phyloP scores from a whole-genome alignment of 2,329 filamentous ascomycete species.

The Orbilia javanica region DNA sequence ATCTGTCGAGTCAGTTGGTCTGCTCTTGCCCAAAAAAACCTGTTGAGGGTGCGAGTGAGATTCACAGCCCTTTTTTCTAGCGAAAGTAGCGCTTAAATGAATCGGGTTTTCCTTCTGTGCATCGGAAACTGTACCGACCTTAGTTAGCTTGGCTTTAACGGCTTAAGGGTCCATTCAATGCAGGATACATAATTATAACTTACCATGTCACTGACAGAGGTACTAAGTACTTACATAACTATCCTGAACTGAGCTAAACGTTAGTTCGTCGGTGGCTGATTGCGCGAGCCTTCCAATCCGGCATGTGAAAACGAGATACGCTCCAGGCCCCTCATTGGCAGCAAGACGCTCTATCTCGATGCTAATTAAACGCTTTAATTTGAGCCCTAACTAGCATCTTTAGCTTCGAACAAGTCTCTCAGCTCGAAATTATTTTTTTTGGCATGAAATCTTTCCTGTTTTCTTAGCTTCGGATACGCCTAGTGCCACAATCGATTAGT shows the following conservation, averaged over 20 bases:
- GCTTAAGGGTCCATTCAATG: constrained; percentile 12
- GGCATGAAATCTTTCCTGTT: constrained; percentile 5
- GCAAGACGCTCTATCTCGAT: not conserved
- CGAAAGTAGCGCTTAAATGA: not conserved
- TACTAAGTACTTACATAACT: not conserved
- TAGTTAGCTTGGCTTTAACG: constrained; percentile 24
- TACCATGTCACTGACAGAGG: not conserved
- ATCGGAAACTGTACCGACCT: constrained; percentile 45
- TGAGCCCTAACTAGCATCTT: too few species aligned
- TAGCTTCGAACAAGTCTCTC: too few species aligned
- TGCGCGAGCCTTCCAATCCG: constrained; percentile 17
- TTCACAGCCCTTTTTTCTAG: constrained; percentile 8
- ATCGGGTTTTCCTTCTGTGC: constrained; percentile 28
- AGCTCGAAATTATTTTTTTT: constrained; percentile 19
- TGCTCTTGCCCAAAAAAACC: not conserved
- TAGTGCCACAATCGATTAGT: constrained; percentile 25
- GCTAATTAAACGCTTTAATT: not conserved
- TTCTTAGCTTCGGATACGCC: constrained; percentile 12
- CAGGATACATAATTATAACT: not conserved
- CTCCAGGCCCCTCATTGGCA: constrained; percentile 16
- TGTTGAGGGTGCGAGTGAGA: not conserved
- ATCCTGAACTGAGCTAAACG: not conserved
- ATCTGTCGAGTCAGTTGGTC: not conserved
- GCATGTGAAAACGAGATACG: constrained; percentile 50
- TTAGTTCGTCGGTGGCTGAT: constrained; percentile 19